Percentiles rank a stretch among this genome's conserved stretches.
Conservation (phyloP, 768 basidiomycete species). For the Trametes cingulata region DNA sequence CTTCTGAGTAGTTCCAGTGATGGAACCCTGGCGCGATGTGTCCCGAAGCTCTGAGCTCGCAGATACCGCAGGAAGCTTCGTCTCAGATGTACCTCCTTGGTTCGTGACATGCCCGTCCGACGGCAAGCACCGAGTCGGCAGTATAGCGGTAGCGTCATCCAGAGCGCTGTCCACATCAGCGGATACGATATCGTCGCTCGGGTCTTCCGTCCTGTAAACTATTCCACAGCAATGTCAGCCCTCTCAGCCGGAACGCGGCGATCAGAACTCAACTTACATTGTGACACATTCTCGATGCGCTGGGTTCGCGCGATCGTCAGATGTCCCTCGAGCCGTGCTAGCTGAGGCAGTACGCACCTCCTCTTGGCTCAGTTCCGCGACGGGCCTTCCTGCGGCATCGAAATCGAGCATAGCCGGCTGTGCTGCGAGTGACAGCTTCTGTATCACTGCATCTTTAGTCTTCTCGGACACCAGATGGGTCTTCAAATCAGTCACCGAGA, state of each 20-base stretch:
- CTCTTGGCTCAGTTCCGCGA: conserved; percentile 16
- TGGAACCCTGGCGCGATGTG: too few species aligned
- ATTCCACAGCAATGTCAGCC: background rate
- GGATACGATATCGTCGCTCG: conserved; percentile 23
- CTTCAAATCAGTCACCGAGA: background rate
- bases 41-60: too few species aligned
- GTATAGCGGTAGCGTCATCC: background rate
- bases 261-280: conserved; percentile 20
- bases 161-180: background rate
- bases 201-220: conserved; percentile 32
- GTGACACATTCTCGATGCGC: conserved; percentile 27
- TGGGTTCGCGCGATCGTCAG: background rate
- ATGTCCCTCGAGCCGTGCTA: background rate
- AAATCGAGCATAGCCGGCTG: conserved; percentile 25
- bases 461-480: background rate
- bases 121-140: too few species aligned
- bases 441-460: background rate
- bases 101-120: too few species aligned
- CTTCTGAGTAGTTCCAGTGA: background rate
- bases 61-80: too few species aligned
- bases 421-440: conserved; percentile 25
- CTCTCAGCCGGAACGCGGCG: background rate
- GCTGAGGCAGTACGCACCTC: conserved; percentile 18
- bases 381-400: conserved; percentile 21
- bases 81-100: too few species aligned